These are phyloP conservation scores for Xylaria digitata DNA, from an alignment of 2,329 filamentous ascomycete genomes.

Conservation along the genomic window DNA sequence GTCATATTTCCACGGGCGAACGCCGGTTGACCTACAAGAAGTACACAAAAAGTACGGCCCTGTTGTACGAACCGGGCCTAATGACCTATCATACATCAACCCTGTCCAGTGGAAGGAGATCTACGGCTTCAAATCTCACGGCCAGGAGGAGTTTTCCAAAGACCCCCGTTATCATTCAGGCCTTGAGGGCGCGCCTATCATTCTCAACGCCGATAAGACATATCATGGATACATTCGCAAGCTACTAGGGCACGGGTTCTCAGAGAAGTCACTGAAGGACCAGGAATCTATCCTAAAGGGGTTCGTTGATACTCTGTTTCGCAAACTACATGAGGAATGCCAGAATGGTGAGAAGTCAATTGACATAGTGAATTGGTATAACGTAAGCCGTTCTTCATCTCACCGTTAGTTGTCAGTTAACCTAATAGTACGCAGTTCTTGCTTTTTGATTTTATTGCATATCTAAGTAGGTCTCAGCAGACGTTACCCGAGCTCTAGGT, in stretches of 20 bases:
- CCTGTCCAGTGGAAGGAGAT: slow-evolving; percentile 29
- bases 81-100: slow-evolving; percentile 27
- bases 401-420: too few relatives aligned
- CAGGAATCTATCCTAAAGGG: slow-evolving; percentile 20
- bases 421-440: slow-evolving; percentile 17
- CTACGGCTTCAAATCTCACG: slow-evolving; percentile 23
- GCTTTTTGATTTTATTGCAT: slow-evolving; percentile 25
- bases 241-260: slow-evolving; percentile 24
- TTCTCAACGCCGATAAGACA: slow-evolving; percentile 15
- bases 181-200: not conserved
- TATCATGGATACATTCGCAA: slow-evolving; percentile 27
- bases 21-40: slow-evolving; percentile 21
- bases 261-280: slow-evolving; percentile 21
- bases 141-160: slow-evolving; percentile 22
- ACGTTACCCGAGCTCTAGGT: not conserved
- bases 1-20: slow-evolving; percentile 21
- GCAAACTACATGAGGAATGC: slow-evolving; percentile 13
- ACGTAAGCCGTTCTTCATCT: slow-evolving; percentile 9
- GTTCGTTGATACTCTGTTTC: slow-evolving; percentile 24
- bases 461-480: slow-evolving; percentile 18
- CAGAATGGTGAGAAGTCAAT: slow-evolving; percentile 13
- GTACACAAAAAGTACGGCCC: slow-evolving; percentile 25
- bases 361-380: slow-evolving; percentile 25
- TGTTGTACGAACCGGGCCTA: slow-evolving; percentile 21
- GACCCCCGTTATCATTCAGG: slow-evolving; percentile 13